phyloP scores from a whole-genome alignment of 2,329 filamentous ascomycete species.

The Juglanconis oblonga region DNA sequence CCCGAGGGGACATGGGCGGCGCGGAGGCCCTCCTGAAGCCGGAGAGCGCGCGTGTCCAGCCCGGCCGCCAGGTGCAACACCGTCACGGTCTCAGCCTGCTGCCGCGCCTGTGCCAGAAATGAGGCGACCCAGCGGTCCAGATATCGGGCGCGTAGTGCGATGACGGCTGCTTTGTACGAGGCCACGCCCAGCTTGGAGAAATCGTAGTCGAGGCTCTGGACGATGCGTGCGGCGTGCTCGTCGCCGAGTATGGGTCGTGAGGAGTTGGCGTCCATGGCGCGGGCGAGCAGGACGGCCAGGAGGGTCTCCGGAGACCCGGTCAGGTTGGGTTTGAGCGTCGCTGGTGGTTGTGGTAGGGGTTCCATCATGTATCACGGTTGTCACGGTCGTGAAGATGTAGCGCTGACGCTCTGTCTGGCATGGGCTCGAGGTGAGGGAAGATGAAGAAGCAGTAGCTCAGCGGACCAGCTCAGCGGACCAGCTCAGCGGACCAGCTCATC shows the following conservation, averaged over 20 bases:
- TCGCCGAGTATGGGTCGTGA: constrained; percentile 12
- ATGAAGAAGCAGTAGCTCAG: too few species aligned
- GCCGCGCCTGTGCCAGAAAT: constrained; percentile 1
- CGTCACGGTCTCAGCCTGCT: constrained; percentile 7
- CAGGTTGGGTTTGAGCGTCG: constrained; percentile 6
- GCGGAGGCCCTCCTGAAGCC: neutral
- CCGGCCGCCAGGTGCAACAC: constrained; percentile 17
- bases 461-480: too few species aligned
- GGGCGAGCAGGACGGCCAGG: constrained; percentile 8
- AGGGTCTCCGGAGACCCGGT: constrained; percentile 13
- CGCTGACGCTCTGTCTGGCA: neutral
- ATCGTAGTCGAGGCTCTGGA: constrained; percentile 16
- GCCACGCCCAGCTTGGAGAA: constrained; percentile 1
- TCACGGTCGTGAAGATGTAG: too few species aligned
- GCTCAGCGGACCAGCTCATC: too few species aligned
- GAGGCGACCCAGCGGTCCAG: constrained; percentile 12
- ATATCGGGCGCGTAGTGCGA: constrained; percentile 7
- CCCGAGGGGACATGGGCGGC: neutral
- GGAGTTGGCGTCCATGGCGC: constrained; percentile 8
- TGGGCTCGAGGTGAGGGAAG: neutral
- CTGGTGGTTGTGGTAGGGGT: neutral
- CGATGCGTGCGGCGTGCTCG: constrained; percentile 4
- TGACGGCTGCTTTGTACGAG: neutral
- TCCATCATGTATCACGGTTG: neutral
- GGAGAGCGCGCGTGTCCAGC: constrained; percentile 16